A percentile compares a stretch with the other conserved stretches of the same genome.
Conservation (phyloP, 140 eudicot species). For the Senecio squalidus region DNA sequence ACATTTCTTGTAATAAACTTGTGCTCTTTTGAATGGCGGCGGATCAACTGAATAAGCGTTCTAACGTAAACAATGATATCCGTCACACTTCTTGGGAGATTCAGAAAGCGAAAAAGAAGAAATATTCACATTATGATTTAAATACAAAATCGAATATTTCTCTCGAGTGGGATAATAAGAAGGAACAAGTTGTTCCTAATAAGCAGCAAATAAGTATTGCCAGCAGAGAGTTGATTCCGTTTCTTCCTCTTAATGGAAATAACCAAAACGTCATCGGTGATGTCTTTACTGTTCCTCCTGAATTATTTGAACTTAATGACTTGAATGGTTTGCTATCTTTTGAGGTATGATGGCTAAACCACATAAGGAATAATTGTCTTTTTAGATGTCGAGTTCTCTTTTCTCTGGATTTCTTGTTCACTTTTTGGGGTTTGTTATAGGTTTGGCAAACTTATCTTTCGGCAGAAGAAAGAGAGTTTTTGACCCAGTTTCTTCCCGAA, state of each 20-base stretch:
- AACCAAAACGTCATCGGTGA: conserved; percentile 53
- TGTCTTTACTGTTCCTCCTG: conserved; percentile 62
- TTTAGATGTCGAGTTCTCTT: neutral
- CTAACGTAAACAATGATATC: conserved; percentile 33
- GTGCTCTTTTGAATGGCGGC: conserved; percentile 58
- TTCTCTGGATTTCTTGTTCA: conserved; percentile 5
- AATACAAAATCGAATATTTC: conserved; percentile 45
- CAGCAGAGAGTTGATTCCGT: conserved; percentile 50
- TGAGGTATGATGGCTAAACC: conserved; percentile 49
- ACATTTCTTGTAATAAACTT: conserved; percentile 15
- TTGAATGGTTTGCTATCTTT: conserved; percentile 52
- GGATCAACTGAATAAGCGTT: conserved; percentile 63
- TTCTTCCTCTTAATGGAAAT: conserved; percentile 34
- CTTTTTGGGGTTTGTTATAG: conserved; percentile 34
- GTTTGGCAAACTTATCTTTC: conserved; percentile 75
- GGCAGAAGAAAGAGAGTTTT: conserved; percentile 62
- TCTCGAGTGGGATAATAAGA: conserved; percentile 84
- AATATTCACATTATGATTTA: conserved; percentile 36
- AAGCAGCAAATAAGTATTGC: conserved; percentile 80
- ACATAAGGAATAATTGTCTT: neutral
- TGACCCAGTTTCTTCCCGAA: conserved; percentile 71
- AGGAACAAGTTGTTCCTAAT: conserved; percentile 66
- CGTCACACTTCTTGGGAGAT: conserved; percentile 41
- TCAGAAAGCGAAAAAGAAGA: conserved; percentile 52
- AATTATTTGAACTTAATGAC: conserved; percentile 53